Conservation (phyloP, 495 filamentous ascomycete species). For the Daldinia loculata region DNA sequence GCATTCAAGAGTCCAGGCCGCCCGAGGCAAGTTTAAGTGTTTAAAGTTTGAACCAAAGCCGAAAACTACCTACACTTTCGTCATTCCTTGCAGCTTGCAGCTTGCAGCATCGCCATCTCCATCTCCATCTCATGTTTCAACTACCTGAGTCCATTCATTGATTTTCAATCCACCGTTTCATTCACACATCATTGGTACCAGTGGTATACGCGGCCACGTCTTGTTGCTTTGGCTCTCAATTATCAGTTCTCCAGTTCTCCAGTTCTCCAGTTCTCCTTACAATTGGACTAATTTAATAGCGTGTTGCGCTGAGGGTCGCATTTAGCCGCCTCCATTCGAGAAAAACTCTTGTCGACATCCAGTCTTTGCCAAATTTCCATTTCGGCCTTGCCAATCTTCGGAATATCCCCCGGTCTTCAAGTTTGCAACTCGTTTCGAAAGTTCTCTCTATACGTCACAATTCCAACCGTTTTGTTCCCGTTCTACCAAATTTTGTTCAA, state of each 20-base stretch:
- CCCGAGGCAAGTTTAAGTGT: constrained; percentile 13
- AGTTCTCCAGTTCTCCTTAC: not conserved
- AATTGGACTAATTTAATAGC: constrained; percentile 3
- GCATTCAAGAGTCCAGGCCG: constrained; percentile 12
- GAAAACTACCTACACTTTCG: constrained; percentile 19
- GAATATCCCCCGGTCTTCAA: constrained; percentile 10
- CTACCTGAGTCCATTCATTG: constrained; percentile 4
- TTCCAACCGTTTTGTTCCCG: constrained; percentile 2
- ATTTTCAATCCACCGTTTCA: constrained; percentile 1
- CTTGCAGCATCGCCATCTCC: constrained; percentile 12
- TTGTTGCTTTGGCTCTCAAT: constrained; percentile 15
- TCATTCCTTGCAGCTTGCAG: constrained; percentile 28
- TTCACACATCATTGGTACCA: not conserved
- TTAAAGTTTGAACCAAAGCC: constrained; percentile 28
- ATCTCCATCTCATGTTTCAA: constrained; percentile 25
- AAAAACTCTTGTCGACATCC: constrained; percentile 17
- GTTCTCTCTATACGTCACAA: constrained; percentile 7
- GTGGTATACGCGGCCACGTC: not conserved
- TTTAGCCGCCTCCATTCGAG: constrained; percentile 40
- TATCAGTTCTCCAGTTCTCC: not conserved
- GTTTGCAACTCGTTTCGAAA: constrained; percentile 21
- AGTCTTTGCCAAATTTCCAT: constrained; percentile 39
- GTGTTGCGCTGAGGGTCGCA: constrained; percentile 37
- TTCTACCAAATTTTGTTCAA: not conserved
- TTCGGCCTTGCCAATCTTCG: constrained; percentile 27